These are phyloP conservation scores for Tagetes patula DNA, from an alignment of 129 eudicot species.

Conservation along the genomic window DNA sequence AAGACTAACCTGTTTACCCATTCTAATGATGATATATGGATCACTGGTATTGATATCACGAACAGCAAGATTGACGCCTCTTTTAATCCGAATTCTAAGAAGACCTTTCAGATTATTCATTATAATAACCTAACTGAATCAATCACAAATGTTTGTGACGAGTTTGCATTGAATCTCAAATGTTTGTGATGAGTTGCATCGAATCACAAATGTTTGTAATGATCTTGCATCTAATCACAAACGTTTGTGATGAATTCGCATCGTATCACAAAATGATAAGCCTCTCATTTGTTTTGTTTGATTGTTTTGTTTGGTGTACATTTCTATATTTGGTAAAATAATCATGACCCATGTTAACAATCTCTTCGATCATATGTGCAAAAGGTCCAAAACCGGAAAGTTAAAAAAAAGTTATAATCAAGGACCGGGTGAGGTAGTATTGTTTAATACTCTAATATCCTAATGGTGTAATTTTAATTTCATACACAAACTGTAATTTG, in stretches of 20 bases:
- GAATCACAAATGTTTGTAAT: slow-evolving; percentile 3
- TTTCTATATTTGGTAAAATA: slow-evolving; percentile 28
- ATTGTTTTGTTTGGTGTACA: neutral
- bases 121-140: slow-evolving; percentile 22
- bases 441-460: too few relatives aligned
- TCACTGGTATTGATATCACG: slow-evolving; percentile 77
- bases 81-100: slow-evolving; percentile 62
- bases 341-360: neutral
- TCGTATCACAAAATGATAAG: slow-evolving; percentile 4
- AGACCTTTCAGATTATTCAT: slow-evolving; percentile 72
- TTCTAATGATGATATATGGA: slow-evolving; percentile 70
- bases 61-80: slow-evolving; percentile 72
- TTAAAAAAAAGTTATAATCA: neutral
- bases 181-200: slow-evolving; percentile 7
- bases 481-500: too few relatives aligned
- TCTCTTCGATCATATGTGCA: neutral
- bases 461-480: too few relatives aligned
- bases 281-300: neutral
- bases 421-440: neutral
- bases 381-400: neutral
- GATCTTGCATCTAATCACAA: neutral
- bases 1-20: slow-evolving; percentile 68
- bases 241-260: neutral
- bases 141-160: slow-evolving; percentile 18
- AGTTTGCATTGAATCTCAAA: slow-evolving; percentile 12